Evolutionary conservation across 2,329 filamentous ascomycete genomes (phyloP), one percentile per base, ranked within the genome.

Genomic region (Mycocentrospora acerina): DNA sequence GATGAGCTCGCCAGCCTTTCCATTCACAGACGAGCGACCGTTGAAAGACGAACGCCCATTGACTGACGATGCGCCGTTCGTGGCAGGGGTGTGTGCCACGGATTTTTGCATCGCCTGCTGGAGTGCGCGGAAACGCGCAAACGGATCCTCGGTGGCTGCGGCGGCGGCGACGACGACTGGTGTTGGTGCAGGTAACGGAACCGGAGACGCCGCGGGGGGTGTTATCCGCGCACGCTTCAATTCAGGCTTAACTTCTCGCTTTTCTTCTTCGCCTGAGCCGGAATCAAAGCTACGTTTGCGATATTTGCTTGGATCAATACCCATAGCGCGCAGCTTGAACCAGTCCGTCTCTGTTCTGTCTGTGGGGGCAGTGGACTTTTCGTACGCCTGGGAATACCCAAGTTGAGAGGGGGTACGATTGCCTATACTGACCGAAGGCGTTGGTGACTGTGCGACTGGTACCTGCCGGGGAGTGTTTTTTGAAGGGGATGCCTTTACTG

Each of bases 331-430:
- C 19, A 78, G 62, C 29, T 67, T 61, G 61, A 78, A 79, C 55
- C 75, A 79, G 34, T 73, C 72, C 0, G 73, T 71, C 18, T 70
- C 65, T 0, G 74, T 77, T 3, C 69, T 70, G 51, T 73, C 71
- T 27, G 68, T 53, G 25, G 58, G 55, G 18, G 55, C 47, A 24
- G 47, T 55, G 4, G 48, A 47, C 15, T 51, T 53, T 7, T 52
- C 41, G 31, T 62, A 61, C 4, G 53, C 36, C 14, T 55, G 39
- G 7, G 59, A 62, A 29, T 61, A 62, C 32, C 47, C 47, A 3
- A 22, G 17, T 16, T n/a, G 28, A 2, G 45, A 32, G 8, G 25
- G 25, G 8, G 19, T 41, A 8, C 24, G 26, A 19, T 34, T 44
- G 18, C 36, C 44, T 13, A 33, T 22, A 10, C 37, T 42, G 22